Evolutionary conservation across 2,329 filamentous ascomycete genomes (phyloP), one percentile per base, ranked within the genome.

Genomic region (Microdochium nivale): DNA sequence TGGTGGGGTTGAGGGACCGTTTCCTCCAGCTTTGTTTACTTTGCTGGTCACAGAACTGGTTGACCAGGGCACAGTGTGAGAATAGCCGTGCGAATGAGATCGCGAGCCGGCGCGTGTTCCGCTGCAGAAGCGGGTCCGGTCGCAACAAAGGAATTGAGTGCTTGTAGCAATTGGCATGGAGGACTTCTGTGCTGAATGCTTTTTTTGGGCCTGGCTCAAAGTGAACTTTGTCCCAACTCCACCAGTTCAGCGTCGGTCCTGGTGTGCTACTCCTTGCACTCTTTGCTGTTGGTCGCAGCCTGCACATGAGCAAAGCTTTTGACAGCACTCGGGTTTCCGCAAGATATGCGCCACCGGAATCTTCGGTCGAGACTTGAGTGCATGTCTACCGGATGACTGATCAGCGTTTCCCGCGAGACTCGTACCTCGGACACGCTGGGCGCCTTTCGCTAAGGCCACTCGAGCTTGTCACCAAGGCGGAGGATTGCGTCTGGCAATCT

Each of bases 321-420:
- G 14, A 19, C 19, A 13, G 21, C 40, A 44, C 19, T 21, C 14
- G 21, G 7, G 40, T 24, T 19, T 23, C 8, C 21, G 23, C 40
- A 13, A 44, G 62, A 55, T 56, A 65, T 64, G 62, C 60, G 56
- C 60, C 52, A 50, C 47, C 55, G 50, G 55, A 24, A 54, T 56
- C 54, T 53, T 35, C 51, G 52, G 37, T 51, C 51, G 58, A 54
- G 49, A 16, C 19, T 51, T 32, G 51, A 60, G 52, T 59, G 55
- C 49, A 62, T 49, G 57, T 56, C 51, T 47, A 59, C 60, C 62
- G 61, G 56, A 65, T 65, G 62, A 62, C 61, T 65, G 62, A 65
- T 59, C 61, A 58, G 50, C 58, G 57, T 55, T 51, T 60, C 46
- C 53, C 56, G 40, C 40, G 40, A 19, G 62, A 65, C 58, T 63